Conservation (phyloP, 179 eudicot species). For the Beta macrorhiza region DNA sequence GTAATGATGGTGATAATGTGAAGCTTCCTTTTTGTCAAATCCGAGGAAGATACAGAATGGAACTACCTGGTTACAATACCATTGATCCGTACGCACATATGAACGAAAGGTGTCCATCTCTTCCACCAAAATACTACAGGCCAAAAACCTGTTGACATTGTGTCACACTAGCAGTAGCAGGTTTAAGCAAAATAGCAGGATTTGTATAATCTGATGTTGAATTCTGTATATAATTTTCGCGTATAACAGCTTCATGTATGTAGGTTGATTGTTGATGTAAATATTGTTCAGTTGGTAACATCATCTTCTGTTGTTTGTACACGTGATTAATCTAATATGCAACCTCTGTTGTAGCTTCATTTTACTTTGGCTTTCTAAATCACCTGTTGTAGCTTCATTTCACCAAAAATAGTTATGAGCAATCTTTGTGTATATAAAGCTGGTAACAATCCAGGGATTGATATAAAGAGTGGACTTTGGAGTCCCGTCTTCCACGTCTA, state of each 20-base stretch:
- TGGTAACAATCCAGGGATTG: no score
- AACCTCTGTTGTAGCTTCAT: not conserved
- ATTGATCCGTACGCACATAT: conserved; percentile 78
- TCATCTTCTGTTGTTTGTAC: not conserved
- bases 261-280: conserved; percentile 23
- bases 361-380: not conserved
- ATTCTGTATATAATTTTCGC: conserved; percentile 15
- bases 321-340: conserved; percentile 3
- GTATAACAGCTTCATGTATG: not conserved
- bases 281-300: conserved; percentile 9
- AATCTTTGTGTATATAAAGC: no score
- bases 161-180: not conserved
- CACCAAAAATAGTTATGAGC: no score
- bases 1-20: conserved; percentile 68
- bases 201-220: not conserved
- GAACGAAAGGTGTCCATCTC: conserved; percentile 87
- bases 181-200: conserved; percentile 5
- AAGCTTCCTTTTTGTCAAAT: conserved; percentile 92
- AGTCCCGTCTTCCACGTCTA: no score
- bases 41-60: conserved; percentile 85
- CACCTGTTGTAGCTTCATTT: not conserved
- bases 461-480: no score
- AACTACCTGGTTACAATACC: conserved; percentile 81
- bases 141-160: conserved; percentile 53
- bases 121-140: conserved; percentile 79